Evolutionary conservation across 805 yeast species (phyloP), one percentile per base, ranked within the genome.

Genomic region (Candida ulmi): DNA sequence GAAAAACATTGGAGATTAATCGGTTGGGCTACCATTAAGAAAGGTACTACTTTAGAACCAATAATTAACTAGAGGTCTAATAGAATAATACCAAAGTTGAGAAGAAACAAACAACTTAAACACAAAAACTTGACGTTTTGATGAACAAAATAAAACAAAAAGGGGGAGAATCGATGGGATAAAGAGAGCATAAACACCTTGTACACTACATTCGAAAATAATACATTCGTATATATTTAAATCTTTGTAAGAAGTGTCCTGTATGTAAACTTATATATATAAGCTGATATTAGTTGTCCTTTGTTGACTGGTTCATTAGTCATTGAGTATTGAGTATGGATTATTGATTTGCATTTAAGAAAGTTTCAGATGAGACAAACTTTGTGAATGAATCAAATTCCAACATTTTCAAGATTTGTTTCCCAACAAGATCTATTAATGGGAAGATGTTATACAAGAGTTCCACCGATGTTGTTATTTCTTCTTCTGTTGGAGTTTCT

Each of bases 1-100:
- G 99, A 93, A 64, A 91, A 91, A 79, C 99, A 93, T 68, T 93
- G 97, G 96, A 93, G 99, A 77, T 76, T 93, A 64, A 93, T 93
- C 70, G 99, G 99, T 57, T 93, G 99, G 99, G 99, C 99, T 55
- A 88, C 96, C 37, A 91, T 90, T 63, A 85, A 85, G 69, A 88
- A 86, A 69, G 96, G 96, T 68, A 83, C 90, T 45, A 82, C 90
- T 42, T 75, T 85, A 62, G 95, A 85, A 60, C 93, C 93, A 53
- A 68, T 80, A 38, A 62, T 47, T 58, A 58, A 52, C 38, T 42
- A 39, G n/a, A n/a, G n/a, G n/a, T n/a, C n/a, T n/a, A n/a, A n/a
- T n/a, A n/a, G n/a, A n/a, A n/a, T n/a, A n/a, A n/a, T n/a, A n/a
- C n/a, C n/a, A n/a, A n/a, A n/a, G n/a, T n/a, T n/a, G n/a, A n/a